phyloP scores from a whole-genome alignment of 192 early-diverging fungal genomes.

The Coemansia sp. region DNA sequence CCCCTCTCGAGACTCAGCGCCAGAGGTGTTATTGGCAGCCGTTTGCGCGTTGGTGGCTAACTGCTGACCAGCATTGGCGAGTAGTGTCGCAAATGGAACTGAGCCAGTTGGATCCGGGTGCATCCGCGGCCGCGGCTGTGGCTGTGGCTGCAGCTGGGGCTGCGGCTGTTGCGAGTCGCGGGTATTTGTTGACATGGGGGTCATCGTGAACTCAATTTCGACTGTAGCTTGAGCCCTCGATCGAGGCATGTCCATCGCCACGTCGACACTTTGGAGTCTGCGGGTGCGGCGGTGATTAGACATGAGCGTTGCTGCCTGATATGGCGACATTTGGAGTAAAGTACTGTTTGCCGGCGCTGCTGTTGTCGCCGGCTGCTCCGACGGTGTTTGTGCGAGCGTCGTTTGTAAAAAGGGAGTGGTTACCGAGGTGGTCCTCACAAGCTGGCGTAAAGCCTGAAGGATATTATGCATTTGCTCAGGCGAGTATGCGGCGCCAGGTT shows the following conservation, averaged over 20 bases:
- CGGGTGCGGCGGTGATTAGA: neutral
- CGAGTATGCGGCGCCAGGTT: conserved; percentile 1
- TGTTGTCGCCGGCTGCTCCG: neutral
- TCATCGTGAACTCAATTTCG: neutral
- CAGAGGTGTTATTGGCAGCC: neutral
- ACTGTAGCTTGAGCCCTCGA: neutral
- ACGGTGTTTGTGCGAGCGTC: conserved; percentile 1
- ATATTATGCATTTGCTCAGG: conserved; percentile 15
- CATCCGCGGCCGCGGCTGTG: neutral
- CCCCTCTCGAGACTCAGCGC: neutral
- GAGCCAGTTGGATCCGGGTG: neutral
- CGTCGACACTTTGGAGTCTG: neutral
- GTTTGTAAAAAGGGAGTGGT: conserved; percentile 30
- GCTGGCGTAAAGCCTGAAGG: conserved; percentile 15
- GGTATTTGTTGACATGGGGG: neutral
- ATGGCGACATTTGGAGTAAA: neutral
- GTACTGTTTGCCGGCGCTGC: neutral
- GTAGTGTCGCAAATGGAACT: neutral
- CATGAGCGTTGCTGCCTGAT: neutral
- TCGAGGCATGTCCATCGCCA: conserved; percentile 1
- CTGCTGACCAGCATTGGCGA: neutral
- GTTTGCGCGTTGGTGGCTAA: neutral
- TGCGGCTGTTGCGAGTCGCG: neutral
- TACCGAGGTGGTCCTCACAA: conserved; percentile 13
- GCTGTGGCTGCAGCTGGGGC: neutral